Percentiles rank a stretch among this genome's conserved stretches.
These are phyloP conservation scores for Pinus albicaulis DNA, from an alignment of 75 land plant genomes.

Conservation along the genomic window DNA sequence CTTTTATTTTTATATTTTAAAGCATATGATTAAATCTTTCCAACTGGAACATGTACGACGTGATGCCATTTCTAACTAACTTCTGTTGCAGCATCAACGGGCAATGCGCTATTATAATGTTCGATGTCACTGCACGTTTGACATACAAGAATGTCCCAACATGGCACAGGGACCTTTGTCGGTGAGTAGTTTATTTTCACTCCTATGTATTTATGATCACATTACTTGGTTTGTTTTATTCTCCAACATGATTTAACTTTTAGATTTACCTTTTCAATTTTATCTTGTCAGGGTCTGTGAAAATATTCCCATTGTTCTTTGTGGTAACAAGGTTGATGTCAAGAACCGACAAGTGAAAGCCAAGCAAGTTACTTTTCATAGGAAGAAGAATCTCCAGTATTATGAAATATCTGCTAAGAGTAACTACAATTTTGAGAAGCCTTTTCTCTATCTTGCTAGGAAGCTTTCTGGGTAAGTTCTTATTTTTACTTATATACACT, in stretches of 20 bases:
- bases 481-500: neutral
- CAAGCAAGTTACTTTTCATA: conserved; percentile 41
- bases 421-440: conserved; percentile 36
- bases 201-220: neutral
- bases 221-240: neutral
- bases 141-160: conserved; percentile 60
- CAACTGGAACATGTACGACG: neutral
- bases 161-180: conserved; percentile 55
- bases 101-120: conserved; percentile 60
- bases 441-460: conserved; percentile 30
- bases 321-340: conserved; percentile 44
- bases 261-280: neutral
- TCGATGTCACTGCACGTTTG: conserved; percentile 50
- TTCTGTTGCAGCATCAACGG: conserved; percentile 42
- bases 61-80: conserved; percentile 1
- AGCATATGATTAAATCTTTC: neutral
- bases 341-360: conserved; percentile 43
- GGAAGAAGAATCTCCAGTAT: conserved; percentile 45
- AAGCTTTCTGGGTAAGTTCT: conserved; percentile 20
- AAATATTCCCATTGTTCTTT: conserved; percentile 41
- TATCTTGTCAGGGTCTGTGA: conserved; percentile 30
- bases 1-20: neutral
- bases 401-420: conserved; percentile 39
- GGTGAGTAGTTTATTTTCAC: conserved; percentile 7
- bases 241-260: neutral